phyloP scores from a whole-genome alignment of 306 rosid genomes.

The Hippophae gyantsensis region DNA sequence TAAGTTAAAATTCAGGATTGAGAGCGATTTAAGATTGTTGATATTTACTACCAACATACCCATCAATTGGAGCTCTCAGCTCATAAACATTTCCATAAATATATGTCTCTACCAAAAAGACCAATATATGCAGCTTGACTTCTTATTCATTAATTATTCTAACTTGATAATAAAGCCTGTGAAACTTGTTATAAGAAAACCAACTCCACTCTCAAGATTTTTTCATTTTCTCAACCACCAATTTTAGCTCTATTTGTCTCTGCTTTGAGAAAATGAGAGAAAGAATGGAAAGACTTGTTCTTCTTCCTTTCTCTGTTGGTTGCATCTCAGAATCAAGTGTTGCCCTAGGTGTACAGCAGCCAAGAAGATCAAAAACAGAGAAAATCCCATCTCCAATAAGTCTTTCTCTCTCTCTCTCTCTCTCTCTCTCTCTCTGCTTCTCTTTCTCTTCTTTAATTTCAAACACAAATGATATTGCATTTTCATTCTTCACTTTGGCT shows the following conservation, averaged over 20 bases:
- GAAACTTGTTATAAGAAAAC: slow-evolving; percentile 19
- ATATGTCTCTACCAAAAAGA: slow-evolving; percentile 49
- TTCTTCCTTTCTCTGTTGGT: slow-evolving; percentile 87
- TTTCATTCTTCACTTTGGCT: not conserved
- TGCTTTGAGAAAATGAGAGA: slow-evolving; percentile 44
- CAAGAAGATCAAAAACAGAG: slow-evolving; percentile 47
- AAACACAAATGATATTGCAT: not conserved
- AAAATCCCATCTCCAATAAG: slow-evolving; percentile 38
- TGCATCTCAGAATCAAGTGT: slow-evolving; percentile 82
- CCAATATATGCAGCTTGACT: slow-evolving; percentile 27
- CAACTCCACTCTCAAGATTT: slow-evolving; percentile 19
- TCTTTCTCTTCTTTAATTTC: not conserved
- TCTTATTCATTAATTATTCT: slow-evolving; percentile 25
- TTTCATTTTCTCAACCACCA: slow-evolving; percentile 23
- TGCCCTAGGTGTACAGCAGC: slow-evolving; percentile 55
- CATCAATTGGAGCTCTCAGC: slow-evolving; percentile 12
- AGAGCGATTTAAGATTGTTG: no score
- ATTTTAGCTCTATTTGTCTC: not conserved
- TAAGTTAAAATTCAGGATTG: no score
- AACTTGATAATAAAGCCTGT: slow-evolving; percentile 37
- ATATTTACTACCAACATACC: slow-evolving; percentile 23
- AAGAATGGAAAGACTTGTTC: slow-evolving; percentile 79
- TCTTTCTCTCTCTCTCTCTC: slow-evolving; percentile 35
- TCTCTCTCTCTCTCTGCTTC: slow-evolving; percentile 8
- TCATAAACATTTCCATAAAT: slow-evolving; percentile 11